Evolutionary conservation across 768 basidiomycete genomes (phyloP), one percentile per base, ranked within the genome.

Genomic region (Termitomyces sp.): DNA sequence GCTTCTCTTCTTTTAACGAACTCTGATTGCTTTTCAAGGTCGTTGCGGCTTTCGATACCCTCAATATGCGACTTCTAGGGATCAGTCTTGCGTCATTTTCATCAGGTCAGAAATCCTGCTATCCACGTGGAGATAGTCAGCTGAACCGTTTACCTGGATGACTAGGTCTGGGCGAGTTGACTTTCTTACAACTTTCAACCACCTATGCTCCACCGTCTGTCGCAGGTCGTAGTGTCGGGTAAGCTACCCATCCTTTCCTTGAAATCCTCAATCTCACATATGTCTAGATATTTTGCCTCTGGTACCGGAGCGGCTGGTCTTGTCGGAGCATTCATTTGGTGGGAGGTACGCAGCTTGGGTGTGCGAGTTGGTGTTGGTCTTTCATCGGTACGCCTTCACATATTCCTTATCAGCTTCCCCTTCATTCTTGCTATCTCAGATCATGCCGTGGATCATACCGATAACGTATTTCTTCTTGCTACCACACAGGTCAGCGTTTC

Each of bases 231-330:
- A 86, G 90, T 36, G 82, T 99, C 11, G 94, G 96, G 87, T 89
- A 64, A 35, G 81, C 61, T 20, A 22, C 5, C 0, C 11, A 31
- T 40, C 22, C 9, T 23, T 7, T 43, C 9, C 15, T 50, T 12
- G 15, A 16, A 35, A 11, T 18, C 5, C 3, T 1, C 5, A 3
- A 25, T 0, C 22, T 52, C 1, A 10, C 10, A 35, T 36, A 50
- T 27, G 13, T 27, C 15, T n/a, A 90, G 89, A 5, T 97, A 94
- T 64, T 99, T 98, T 69, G 87, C 95, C 7, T 88, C 88, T 9
- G 96, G 96, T 0, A 98, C 96, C 0, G 96, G 96, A 1, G 92
- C 89, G 5, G 96, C 96, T 0, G 96, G 96, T 0, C 81, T 99
- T 1, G 88, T 87, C 1, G 96, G 96, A 7, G 94, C 96, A 0